phyloP scores from a whole-genome alignment of 2,329 filamentous ascomycete genomes.

The Penicillium sp. region DNA sequence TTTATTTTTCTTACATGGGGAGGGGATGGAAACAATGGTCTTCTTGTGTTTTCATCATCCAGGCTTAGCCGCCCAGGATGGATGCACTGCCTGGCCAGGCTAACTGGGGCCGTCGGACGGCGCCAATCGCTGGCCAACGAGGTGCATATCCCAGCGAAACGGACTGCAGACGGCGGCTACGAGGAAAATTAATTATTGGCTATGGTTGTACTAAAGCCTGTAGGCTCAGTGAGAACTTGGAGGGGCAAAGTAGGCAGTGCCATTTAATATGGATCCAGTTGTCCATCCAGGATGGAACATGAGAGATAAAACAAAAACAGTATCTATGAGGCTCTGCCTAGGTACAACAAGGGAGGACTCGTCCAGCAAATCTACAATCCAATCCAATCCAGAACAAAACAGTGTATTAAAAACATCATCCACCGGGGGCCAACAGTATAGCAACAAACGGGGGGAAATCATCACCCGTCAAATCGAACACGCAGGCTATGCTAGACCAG shows the following conservation, averaged over 20 bases:
- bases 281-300: neutral
- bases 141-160: neutral
- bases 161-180: slow-evolving; percentile 1
- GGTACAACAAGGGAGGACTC: neutral
- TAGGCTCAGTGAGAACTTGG: neutral
- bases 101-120: neutral
- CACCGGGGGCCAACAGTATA: neutral
- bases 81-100: neutral
- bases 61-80: neutral
- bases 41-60: neutral
- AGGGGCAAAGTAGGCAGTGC: neutral
- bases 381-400: neutral
- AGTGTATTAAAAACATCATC: slow-evolving; percentile 3
- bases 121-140: neutral
- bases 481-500: neutral
- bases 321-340: slow-evolving; percentile 7
- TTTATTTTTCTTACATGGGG: neutral
- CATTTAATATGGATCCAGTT: neutral
- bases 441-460: neutral
- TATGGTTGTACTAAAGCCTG: neutral
- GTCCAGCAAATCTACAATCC: slow-evolving; percentile 1
- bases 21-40: neutral
- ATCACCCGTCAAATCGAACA: neutral
- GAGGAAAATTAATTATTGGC: neutral
- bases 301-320: neutral